Evolutionary conservation across 306 rosid genomes (phyloP).

Genomic region (Spatholobus suberectus): DNA sequence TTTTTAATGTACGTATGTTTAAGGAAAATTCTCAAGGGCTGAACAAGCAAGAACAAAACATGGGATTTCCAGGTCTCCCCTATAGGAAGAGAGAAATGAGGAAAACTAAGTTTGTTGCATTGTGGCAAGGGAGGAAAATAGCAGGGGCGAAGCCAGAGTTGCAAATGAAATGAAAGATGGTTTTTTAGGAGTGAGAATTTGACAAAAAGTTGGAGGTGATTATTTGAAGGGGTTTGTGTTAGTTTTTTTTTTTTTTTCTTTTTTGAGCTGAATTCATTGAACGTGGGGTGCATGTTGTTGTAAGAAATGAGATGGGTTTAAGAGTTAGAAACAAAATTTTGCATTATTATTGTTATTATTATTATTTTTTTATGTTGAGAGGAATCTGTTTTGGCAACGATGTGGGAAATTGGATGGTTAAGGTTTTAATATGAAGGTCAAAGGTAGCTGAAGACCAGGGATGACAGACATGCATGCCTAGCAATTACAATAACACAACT

Average conservation of each 20-base stretch:
- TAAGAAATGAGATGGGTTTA: conserved; percentile 44
- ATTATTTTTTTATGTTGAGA: conserved; percentile 11
- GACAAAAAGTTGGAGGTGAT: conserved; percentile 56
- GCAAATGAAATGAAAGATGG: conserved; percentile 35
- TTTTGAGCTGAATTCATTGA: conserved; percentile 51
- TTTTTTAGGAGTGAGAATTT: conserved; percentile 45
- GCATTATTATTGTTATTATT: neutral
- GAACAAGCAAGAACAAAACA: conserved; percentile 50
- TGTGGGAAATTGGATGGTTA: conserved; percentile 59
- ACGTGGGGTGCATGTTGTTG: conserved; percentile 90
- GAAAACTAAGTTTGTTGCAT: conserved; percentile 18
- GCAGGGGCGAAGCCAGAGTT: conserved; percentile 40
- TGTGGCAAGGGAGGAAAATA: conserved; percentile 34
- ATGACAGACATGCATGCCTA: conserved; percentile 48
- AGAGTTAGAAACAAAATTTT: conserved; percentile 33
- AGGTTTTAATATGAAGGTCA: conserved; percentile 64
- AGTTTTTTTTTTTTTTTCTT: conserved; percentile 34
- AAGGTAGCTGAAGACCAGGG: conserved; percentile 56
- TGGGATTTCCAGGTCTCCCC: conserved; percentile 44
- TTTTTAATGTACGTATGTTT: neutral
- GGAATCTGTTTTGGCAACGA: conserved; percentile 33
- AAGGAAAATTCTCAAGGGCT: conserved; percentile 38
- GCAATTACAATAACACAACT: conserved; percentile 9
- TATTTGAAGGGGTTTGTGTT: conserved; percentile 41
- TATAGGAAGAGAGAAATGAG: conserved; percentile 17